These are phyloP conservation scores for Bipolaris zeicola DNA, from an alignment of 2,329 filamentous ascomycete species.

Conservation along the genomic window DNA sequence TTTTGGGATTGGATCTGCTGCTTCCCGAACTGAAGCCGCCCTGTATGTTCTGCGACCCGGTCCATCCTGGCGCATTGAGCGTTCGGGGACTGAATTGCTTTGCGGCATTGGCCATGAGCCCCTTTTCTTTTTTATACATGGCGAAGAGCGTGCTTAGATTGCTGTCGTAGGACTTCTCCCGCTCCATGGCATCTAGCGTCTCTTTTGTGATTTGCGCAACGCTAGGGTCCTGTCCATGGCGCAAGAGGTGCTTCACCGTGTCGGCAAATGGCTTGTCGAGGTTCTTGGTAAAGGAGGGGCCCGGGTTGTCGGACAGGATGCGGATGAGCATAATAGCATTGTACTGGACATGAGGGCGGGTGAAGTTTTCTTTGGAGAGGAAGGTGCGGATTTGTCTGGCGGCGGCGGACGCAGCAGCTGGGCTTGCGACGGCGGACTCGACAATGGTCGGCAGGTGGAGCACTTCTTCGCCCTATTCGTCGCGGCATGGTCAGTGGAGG, in stretches of 20 bases:
- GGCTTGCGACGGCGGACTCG: constrained; percentile 91
- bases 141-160: constrained; percentile 71
- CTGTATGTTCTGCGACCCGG: constrained; percentile 27
- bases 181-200: constrained; percentile 79
- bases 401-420: constrained; percentile 79
- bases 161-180: constrained; percentile 73
- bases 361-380: constrained; percentile 72
- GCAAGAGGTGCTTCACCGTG: constrained; percentile 75
- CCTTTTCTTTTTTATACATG: constrained; percentile 87
- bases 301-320: constrained; percentile 91
- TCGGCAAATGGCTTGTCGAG: constrained; percentile 83
- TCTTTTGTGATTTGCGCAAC: constrained; percentile 88
- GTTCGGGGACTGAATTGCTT: constrained; percentile 47
- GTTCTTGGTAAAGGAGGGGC: constrained; percentile 86
- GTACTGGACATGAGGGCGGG: constrained; percentile 78
- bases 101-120: constrained; percentile 54
- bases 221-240: constrained; percentile 70
- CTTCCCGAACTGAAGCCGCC: constrained; percentile 30
- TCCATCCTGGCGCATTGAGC: constrained; percentile 53
- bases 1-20: constrained; percentile 24
- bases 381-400: constrained; percentile 82
- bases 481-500: constrained; percentile 18
- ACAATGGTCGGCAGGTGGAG: constrained; percentile 92
- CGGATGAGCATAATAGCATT: constrained; percentile 95
- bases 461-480: constrained; percentile 78